These are phyloP conservation scores for Fusarium austroafricanum DNA, from an alignment of 2,329 filamentous ascomycete genomes.

Conservation along the genomic window DNA sequence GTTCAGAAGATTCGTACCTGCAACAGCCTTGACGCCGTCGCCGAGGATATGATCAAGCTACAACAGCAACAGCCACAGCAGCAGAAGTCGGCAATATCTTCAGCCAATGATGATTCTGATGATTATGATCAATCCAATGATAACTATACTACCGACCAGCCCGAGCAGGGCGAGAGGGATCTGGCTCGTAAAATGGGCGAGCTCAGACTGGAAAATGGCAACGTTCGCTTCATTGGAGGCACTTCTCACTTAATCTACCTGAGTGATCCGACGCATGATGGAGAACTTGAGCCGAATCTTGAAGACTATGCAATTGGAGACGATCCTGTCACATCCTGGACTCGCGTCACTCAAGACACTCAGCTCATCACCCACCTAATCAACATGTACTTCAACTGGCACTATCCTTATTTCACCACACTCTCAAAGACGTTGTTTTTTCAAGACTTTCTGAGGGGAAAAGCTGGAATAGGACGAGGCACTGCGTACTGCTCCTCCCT, in stretches of 20 bases:
- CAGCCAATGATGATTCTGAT: constrained; percentile 56
- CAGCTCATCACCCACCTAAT: constrained; percentile 86
- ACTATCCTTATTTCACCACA: constrained; percentile 95
- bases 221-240: constrained; percentile 90
- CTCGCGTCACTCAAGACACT: constrained; percentile 82
- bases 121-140: constrained; percentile 54
- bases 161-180: constrained; percentile 75
- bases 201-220: constrained; percentile 85
- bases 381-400: constrained; percentile 98
- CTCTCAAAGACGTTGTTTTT: constrained; percentile 89
- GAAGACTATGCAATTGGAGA: constrained; percentile 65
- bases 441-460: constrained; percentile 82
- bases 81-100: constrained; percentile 50
- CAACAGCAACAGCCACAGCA: constrained; percentile 50
- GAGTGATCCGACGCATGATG: constrained; percentile 59
- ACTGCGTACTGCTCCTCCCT: constrained; percentile 88
- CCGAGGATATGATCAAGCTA: constrained; percentile 64
- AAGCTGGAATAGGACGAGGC: constrained; percentile 63
- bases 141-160: constrained; percentile 56
- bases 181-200: constrained; percentile 94
- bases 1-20: constrained; percentile 90
- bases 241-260: constrained; percentile 94
- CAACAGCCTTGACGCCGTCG: constrained; percentile 71
- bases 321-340: constrained; percentile 87
- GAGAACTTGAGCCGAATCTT: constrained; percentile 55